Percentiles rank a stretch among this genome's conserved stretches.
phyloP scores from a whole-genome alignment of 495 filamentous ascomycete genomes.

The Neurospora pannonica region DNA sequence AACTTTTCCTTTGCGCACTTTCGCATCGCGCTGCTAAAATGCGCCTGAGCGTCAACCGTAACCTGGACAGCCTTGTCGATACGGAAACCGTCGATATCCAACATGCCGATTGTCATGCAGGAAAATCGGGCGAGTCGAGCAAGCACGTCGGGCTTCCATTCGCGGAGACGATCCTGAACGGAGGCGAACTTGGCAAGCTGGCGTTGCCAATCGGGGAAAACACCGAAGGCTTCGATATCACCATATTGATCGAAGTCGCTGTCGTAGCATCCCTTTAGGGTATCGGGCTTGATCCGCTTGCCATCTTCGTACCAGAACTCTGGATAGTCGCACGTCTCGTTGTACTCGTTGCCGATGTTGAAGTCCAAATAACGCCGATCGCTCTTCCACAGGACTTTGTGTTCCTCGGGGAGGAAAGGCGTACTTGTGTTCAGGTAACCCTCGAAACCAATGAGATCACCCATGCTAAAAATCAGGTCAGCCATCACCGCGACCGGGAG shows the following conservation, averaged over 20 bases:
- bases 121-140: conserved; percentile 54
- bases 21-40: conserved; percentile 45
- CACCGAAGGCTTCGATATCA: conserved; percentile 59
- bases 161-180: conserved; percentile 65
- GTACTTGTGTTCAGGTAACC: conserved; percentile 58
- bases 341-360: conserved; percentile 46
- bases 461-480: conserved; percentile 35
- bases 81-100: conserved; percentile 64
- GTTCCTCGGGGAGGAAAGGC: conserved; percentile 47
- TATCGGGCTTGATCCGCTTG: conserved; percentile 36
- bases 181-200: conserved; percentile 66
- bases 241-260: conserved; percentile 68
- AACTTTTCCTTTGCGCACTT: conserved; percentile 43
- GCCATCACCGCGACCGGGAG: neutral
- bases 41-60: conserved; percentile 53
- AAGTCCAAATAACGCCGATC: conserved; percentile 56
- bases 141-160: conserved; percentile 55
- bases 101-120: conserved; percentile 51
- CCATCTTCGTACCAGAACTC: conserved; percentile 61
- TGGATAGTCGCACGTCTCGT: conserved; percentile 52
- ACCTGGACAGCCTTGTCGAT: conserved; percentile 62
- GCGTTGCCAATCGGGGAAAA: conserved; percentile 55
- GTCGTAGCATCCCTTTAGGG: conserved; percentile 53
- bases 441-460: conserved; percentile 60
- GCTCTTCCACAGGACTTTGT: conserved; percentile 51